Evolutionary conservation across 139 green algal genomes (phyloP).

Genomic region (Zygnema cylindricum): DNA sequence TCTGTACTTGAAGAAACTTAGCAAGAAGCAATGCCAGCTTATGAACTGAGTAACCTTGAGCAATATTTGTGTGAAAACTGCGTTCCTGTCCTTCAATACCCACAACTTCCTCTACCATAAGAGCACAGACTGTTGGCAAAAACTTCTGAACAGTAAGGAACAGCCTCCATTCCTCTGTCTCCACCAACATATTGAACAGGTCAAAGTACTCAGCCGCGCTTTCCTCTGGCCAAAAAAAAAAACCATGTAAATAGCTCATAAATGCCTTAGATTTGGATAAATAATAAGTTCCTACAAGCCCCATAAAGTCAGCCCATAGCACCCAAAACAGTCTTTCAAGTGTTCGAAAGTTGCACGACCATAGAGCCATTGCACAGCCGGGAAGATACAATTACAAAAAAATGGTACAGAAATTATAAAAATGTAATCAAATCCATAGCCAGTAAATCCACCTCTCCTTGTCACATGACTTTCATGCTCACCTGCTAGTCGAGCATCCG

Average conservation of each 20-base stretch:
- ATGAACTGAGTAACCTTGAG: conserved; percentile 36
- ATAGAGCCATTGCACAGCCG: too few relatives aligned
- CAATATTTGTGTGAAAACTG: conserved; percentile 39
- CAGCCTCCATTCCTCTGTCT: background rate
- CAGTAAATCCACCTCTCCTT: too few relatives aligned
- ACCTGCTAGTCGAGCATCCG: conserved; percentile 21
- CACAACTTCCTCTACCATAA: conserved; percentile 37
- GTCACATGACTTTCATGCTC: background rate
- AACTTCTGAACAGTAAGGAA: conserved; percentile 19
- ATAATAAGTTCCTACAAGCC: too few relatives aligned
- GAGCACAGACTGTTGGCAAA: conserved; percentile 8
- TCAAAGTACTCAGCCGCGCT: conserved; percentile 57
- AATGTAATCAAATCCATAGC: too few relatives aligned
- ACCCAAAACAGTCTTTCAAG: too few relatives aligned
- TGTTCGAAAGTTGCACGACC: too few relatives aligned
- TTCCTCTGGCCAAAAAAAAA: conserved; percentile 42
- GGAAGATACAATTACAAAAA: too few relatives aligned
- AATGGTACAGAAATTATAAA: too few relatives aligned
- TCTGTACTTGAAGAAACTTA: conserved; percentile 48
- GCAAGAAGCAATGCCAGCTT: conserved; percentile 28
- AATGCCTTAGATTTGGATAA: too few relatives aligned
- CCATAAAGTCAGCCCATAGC: too few relatives aligned
- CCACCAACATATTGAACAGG: conserved; percentile 16
- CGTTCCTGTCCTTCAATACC: conserved; percentile 48
- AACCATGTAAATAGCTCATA: too few relatives aligned